A percentile compares a stretch with the other conserved stretches of the same genome.
Conservation (phyloP, 768 basidiomycete species). For the Xanthoconium purpureum region DNA sequence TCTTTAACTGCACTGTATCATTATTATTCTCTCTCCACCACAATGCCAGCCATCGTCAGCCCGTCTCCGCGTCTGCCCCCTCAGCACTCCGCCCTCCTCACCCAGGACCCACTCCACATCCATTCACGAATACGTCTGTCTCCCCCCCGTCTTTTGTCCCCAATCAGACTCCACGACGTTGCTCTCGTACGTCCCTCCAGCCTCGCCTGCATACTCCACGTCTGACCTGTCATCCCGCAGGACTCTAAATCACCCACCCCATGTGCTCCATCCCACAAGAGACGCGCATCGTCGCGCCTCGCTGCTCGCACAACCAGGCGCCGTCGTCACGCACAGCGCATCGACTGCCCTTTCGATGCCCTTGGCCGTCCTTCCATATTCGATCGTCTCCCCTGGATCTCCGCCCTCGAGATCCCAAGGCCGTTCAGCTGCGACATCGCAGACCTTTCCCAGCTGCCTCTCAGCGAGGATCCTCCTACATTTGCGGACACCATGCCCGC, state of each 20-base stretch:
- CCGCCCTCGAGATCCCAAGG: conserved; percentile 49
- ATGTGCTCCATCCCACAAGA: conserved; percentile 38
- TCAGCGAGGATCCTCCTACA: conserved; percentile 22
- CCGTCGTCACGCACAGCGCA: conserved; percentile 40
- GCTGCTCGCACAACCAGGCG: conserved; percentile 39
- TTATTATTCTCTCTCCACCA: conserved; percentile 18
- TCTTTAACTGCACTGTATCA: conserved; percentile 36
- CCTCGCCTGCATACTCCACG: not conserved
- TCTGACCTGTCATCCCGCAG: conserved; percentile 27
- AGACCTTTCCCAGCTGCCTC: conserved; percentile 60
- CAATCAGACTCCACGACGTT: conserved; percentile 35
- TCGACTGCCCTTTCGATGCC: conserved; percentile 40
- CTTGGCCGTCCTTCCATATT: conserved; percentile 39
- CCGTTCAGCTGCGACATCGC: conserved; percentile 55
- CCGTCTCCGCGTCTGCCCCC: conserved; percentile 37
- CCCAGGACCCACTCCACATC: not conserved
- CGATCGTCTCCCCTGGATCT: conserved; percentile 68
- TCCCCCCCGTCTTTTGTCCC: conserved; percentile 38
- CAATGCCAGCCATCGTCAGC: conserved; percentile 44
- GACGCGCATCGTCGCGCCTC: conserved; percentile 33
- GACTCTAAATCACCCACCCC: conserved; percentile 38
- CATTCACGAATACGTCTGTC: conserved; percentile 21
- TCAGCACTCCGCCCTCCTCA: conserved; percentile 12
- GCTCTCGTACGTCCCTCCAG: conserved; percentile 16
- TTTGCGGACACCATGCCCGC: conserved; percentile 24